phyloP scores from a whole-genome alignment of 1,284 basidiomycete genomes.

The Inonotus obliquus region DNA sequence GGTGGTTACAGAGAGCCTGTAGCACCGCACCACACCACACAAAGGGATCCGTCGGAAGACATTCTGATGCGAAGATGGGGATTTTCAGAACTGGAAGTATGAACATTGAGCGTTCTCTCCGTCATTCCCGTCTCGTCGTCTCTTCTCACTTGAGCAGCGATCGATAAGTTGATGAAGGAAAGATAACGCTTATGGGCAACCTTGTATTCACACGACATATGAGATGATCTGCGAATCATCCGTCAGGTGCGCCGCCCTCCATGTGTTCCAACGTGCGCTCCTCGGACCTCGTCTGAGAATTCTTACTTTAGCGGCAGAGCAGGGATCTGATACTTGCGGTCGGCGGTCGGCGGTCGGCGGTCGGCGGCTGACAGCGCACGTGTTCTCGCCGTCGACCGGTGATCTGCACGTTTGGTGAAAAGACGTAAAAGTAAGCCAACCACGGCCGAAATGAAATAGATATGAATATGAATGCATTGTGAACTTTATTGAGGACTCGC shows the following conservation, averaged over 20 bases:
- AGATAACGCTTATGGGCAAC: too few relatives aligned
- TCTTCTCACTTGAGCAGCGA: too few relatives aligned
- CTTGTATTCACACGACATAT: not conserved
- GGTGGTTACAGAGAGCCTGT: too few relatives aligned
- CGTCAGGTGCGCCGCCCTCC: not conserved
- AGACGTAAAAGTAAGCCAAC: too few relatives aligned
- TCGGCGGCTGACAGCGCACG: too few relatives aligned
- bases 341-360: too few relatives aligned
- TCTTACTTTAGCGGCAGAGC: not conserved
- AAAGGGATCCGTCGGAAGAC: too few relatives aligned
- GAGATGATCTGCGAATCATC: not conserved
- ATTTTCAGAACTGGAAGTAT: not conserved
- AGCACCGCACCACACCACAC: too few relatives aligned
- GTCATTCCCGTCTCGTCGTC: not conserved
- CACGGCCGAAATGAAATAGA: not conserved
- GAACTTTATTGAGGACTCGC: not conserved
- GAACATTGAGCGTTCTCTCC: not conserved
- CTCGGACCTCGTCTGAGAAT: not conserved
- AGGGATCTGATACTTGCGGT: too few relatives aligned
- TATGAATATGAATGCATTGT: not conserved
- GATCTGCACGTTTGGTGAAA: too few relatives aligned
- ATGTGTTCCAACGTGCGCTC: not conserved
- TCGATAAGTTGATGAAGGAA: too few relatives aligned
- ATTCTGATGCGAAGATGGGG: not conserved
- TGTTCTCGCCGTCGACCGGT: too few relatives aligned